A percentile compares a stretch with the other conserved stretches of the same genome.
These are phyloP conservation scores for Arctium minus DNA, from an alignment of 129 eudicot species.

Conservation along the genomic window DNA sequence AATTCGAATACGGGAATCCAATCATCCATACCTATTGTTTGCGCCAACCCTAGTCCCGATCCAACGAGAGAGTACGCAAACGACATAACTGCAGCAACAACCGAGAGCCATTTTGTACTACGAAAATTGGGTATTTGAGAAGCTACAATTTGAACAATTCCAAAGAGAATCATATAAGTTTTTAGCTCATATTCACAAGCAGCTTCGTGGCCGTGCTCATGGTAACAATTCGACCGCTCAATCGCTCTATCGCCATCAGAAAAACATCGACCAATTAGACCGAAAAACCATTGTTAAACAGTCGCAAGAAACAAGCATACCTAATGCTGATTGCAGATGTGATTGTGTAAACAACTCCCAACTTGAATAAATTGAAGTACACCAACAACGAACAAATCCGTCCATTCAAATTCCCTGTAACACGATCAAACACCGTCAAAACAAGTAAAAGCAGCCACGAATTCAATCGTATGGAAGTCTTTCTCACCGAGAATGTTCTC, in stretches of 20 bases:
- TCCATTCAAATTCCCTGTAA: constrained; percentile 47
- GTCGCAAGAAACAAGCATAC: constrained; percentile 19
- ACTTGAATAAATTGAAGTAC: constrained; percentile 43
- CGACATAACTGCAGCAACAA: constrained; percentile 80
- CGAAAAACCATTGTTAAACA: neutral
- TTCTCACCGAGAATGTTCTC: constrained; percentile 46
- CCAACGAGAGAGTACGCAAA: constrained; percentile 63
- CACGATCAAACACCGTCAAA: neutral
- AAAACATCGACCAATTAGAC: neutral
- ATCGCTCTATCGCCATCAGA: constrained; percentile 56
- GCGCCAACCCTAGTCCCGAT: constrained; percentile 60
- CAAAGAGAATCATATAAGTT: constrained; percentile 66
- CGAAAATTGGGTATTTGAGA: constrained; percentile 79
- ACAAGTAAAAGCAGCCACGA: neutral
- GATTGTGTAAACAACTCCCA: constrained; percentile 70
- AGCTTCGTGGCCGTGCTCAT: constrained; percentile 52
- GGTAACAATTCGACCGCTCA: constrained; percentile 73
- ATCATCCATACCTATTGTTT: constrained; percentile 50
- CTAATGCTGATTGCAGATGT: constrained; percentile 70
- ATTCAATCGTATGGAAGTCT: neutral
- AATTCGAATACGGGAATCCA: neutral
- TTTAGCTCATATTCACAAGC: constrained; percentile 44
- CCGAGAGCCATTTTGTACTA: constrained; percentile 67
- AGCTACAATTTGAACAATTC: constrained; percentile 53
- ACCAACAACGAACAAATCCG: constrained; percentile 44